Evolutionary conservation across 2,329 filamentous ascomycete genomes (phyloP), one percentile per base, ranked within the genome.

Genomic region (Plenodomus biglobosus): DNA sequence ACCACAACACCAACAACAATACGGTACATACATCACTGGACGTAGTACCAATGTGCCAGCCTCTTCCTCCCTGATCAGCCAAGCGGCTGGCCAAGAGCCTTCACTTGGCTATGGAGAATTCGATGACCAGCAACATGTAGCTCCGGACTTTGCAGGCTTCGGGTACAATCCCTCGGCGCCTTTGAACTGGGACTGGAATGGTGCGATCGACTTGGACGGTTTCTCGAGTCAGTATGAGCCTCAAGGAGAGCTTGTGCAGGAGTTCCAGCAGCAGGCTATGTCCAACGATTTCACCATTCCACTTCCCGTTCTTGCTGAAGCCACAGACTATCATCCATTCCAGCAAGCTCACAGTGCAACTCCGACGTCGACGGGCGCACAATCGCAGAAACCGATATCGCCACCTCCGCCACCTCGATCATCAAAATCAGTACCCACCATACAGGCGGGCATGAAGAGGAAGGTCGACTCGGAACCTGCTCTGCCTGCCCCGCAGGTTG

Each of bases 231-330:
- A 72, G 43, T 76, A 74, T 67, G 74, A 77, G 49, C 74, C 73
- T 3, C 75, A 76, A 58, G 75, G 75, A 37, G 74, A 77, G 57
- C 66, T 76, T n/a, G 54, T 71, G 15, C 68, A 71, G 42, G 70
- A 73, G 56, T 58, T 63, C 20, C 66, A 62, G 43, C 55, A 61
- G 27, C 67, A 68, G 48, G 54, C 48, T n/a, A 42, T 51, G 5
- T 47, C 55, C 15, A 63, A 67, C 52, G 71, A 76, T 46, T 75
- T 75, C 59, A 69, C 46, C 53, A 72, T 73, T 27, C 73, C 74
- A 10, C 60, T 64, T 8, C 61, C 62, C 13, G 52, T 64, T 32
- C 45, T 55, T 1, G 39, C 39, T 8, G 8, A 42, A 18, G 59
- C 64, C 19, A 21, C 58, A 7, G 44, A 51, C 10, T 60, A 58